Base-by-base conservation (phyloP, 2,329 filamentous ascomycete genomes). In the Phialemonium atrogriseum region DNA sequence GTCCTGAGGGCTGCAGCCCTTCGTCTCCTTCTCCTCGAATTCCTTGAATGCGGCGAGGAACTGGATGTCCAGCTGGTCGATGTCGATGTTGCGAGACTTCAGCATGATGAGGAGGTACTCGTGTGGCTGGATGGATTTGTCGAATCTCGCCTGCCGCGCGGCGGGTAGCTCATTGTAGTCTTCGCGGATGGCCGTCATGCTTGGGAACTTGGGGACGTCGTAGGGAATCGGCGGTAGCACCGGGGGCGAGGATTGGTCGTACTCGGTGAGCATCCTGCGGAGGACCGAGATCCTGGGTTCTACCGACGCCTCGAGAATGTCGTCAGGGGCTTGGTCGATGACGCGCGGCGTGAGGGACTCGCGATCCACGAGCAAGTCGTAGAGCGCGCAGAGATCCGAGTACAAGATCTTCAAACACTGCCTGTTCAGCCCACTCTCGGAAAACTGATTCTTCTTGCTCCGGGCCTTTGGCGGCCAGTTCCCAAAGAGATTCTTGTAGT, bases 171-270 rank as follows among this genome's bases (percentile, higher is more conserved):
- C 68, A 38, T 70, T 59, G 50, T 75, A 83, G 25, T 77, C 80
- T 24, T 74, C 68, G 34, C 80, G 68, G 12, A 86, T 68, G 2
- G 74, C 64, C 19, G 70, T 66, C 46, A 93, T 70, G 1, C 70
- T 72, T 1, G 89, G 89, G 15, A 93, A 58, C 42, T 79, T 72
- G 3, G 91, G 89, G 5, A 85, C 66, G 51, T 96, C 89, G 49
- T 89, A 96, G 0, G 91, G 89, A 34, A 96, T 77, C 0, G 89
- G 86, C 1, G 91, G 91, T 37, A 89, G 74, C 1, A 96, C 87
- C 0, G 91, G 91, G 1, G 89, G 86, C 10, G 80, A 84, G 7
- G 84, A 89, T 37, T 82, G 77, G 52, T 98, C 91, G 49, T 87
- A 95, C 57, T 96, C 89, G 43, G 74, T 79, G 41, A 95, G 68